A percentile compares a stretch with the other conserved stretches of the same genome.
Evolutionary conservation across 495 filamentous ascomycete genomes (phyloP).

Genomic region (Lophium mytilinum): DNA sequence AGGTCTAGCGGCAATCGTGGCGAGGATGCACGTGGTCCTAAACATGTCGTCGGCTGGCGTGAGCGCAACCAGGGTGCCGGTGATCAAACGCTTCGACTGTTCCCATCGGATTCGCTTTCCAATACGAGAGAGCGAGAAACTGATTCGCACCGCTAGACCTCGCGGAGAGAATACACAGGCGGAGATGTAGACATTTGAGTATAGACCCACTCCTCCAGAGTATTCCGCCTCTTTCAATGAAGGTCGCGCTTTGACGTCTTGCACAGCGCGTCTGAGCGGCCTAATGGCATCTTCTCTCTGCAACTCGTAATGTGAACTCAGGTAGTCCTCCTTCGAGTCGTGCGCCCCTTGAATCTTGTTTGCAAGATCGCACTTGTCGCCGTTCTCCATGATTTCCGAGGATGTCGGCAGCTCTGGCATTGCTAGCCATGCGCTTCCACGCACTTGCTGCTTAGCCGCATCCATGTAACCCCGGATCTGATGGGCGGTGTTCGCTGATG

Average conservation of each 20-base stretch:
- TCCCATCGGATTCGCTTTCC: slow-evolving; percentile 68
- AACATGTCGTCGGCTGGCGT: slow-evolving; percentile 59
- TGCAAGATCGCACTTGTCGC: slow-evolving; percentile 6
- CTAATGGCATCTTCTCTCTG: slow-evolving; percentile 39
- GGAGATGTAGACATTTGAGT: slow-evolving; percentile 64
- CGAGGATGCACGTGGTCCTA: slow-evolving; percentile 56
- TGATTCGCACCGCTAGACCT: slow-evolving; percentile 59
- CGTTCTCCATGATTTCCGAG: slow-evolving; percentile 24
- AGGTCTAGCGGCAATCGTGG: slow-evolving; percentile 64
- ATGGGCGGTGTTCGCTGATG: slow-evolving; percentile 4
- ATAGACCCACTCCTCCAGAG: slow-evolving; percentile 46
- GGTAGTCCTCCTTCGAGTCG: slow-evolving; percentile 32
- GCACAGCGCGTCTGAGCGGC: slow-evolving; percentile 35
- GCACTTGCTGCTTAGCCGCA: slow-evolving; percentile 2
- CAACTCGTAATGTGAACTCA: slow-evolving; percentile 33
- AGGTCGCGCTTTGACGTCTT: slow-evolving; percentile 23
- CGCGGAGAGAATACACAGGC: slow-evolving; percentile 52
- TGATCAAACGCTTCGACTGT: slow-evolving; percentile 62
- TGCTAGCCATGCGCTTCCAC: slow-evolving; percentile 24
- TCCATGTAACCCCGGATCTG: slow-evolving; percentile 28
- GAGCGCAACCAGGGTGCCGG: slow-evolving; percentile 64
- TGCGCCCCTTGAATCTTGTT: slow-evolving; percentile 37
- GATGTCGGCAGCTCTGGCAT: slow-evolving; percentile 29
- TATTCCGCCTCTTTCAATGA: slow-evolving; percentile 23
- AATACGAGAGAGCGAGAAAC: slow-evolving; percentile 61